Base-by-base conservation (phyloP, 1,284 basidiomycete species). In the Puccinia coronata region DNA sequence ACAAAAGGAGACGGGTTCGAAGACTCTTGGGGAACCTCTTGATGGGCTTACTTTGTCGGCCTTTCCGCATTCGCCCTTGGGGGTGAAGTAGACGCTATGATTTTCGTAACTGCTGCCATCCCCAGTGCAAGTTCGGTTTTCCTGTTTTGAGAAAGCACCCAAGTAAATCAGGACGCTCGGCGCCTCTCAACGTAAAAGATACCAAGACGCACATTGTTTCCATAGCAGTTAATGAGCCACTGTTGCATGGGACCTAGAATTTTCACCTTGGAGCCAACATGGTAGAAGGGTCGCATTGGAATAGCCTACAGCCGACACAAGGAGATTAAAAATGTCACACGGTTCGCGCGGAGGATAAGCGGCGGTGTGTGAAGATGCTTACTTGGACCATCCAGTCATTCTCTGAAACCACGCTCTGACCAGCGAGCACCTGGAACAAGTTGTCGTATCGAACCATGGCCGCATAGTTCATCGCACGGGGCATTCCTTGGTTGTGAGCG, bases 321-420 rank as follows among this genome's bases (percentile, higher is more conserved):
- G 11, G 39, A 47, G 51, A 25, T 25, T 41, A 69, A 39, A 16
- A 25, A 18, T 34, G n/a, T 9, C 18, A 51, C 49, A 16, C 23
- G 4, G 9, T 9, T 20, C 49, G 49, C 16, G 23, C 16, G 36
- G 20, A 31, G 20, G n/a, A 12, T 4, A 11, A 57, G n/a, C 51
- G 43, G 8, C 80, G 43, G 12, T 49, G 34, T 41, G n/a, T 31
- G 20, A 6, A 16, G 9, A 6, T 39, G 67, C 76, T 74, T 57
- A 76, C 69, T 43, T 82, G 80, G 41, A 82, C 83, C 39, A 74
- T 75, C 65, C 55, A 81, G 72, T 83, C 83, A 63, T 83, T 82
- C 28, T 78, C 61, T 18, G 72, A 43, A 41, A 82, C 82, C 12
- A 82, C 12, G 51, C 70, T 75, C 67, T 83, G 83, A 49, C 82